These are phyloP conservation scores for Silene latifolia DNA, from an alignment of 148 eudicot genomes.

Conservation along the genomic window DNA sequence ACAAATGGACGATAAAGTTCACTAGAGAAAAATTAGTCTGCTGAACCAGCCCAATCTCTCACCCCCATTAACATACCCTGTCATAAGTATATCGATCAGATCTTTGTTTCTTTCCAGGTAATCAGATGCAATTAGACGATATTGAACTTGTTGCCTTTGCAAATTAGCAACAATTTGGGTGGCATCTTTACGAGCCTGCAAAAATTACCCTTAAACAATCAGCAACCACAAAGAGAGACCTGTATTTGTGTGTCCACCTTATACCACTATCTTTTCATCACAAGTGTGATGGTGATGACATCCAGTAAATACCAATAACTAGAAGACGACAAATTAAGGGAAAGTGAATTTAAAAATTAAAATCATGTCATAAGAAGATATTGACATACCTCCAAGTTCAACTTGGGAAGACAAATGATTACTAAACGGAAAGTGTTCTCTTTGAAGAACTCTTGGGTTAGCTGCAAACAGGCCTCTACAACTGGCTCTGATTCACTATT, in stretches of 20 bases:
- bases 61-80: slow-evolving; percentile 60
- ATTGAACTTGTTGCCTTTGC: slow-evolving; percentile 93
- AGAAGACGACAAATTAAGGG: not conserved
- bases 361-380: not conserved
- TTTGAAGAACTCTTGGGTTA: slow-evolving; percentile 89
- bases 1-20: slow-evolving; percentile 4
- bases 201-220: slow-evolving; percentile 23
- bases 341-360: not conserved
- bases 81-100: slow-evolving; percentile 72
- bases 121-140: slow-evolving; percentile 85
- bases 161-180: slow-evolving; percentile 98
- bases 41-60: slow-evolving; percentile 7
- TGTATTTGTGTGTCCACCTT: not conserved
- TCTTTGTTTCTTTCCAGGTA: slow-evolving; percentile 85
- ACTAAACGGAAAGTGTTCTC: slow-evolving; percentile 75
- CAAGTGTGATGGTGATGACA: not conserved
- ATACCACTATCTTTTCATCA: not conserved
- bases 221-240: not conserved
- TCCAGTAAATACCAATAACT: not conserved
- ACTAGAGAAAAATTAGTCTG: slow-evolving; percentile 3
- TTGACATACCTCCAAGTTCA: slow-evolving; percentile 76
- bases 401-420: slow-evolving; percentile 63
- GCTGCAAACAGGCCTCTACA: slow-evolving; percentile 81
- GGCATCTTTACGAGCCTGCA: slow-evolving; percentile 97
- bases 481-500: slow-evolving; percentile 91